These are phyloP conservation scores for Phoma sp. DNA, from an alignment of 2,329 filamentous ascomycete genomes.

Conservation along the genomic window DNA sequence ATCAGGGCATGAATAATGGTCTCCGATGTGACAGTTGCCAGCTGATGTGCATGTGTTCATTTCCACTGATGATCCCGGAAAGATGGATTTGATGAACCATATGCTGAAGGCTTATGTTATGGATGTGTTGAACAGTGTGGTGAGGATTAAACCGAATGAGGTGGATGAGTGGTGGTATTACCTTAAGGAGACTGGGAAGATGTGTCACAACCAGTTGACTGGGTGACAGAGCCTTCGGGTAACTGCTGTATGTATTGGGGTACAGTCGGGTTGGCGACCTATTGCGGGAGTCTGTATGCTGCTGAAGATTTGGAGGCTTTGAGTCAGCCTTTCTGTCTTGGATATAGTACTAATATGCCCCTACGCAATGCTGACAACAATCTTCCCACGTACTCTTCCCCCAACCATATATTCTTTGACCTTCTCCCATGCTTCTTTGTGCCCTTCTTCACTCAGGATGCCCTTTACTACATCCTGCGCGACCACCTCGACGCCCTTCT, in stretches of 20 bases:
- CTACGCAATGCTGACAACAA: conserved; percentile 34
- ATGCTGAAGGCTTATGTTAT: not conserved
- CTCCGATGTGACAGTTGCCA: not conserved
- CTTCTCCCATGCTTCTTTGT: conserved; percentile 34
- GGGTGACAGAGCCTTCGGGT: too few relatives aligned
- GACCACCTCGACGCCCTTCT: conserved; percentile 28
- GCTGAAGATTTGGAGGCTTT: too few relatives aligned
- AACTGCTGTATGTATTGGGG: too few relatives aligned
- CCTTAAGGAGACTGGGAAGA: not conserved
- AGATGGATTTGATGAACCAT: not conserved
- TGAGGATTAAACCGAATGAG: not conserved
- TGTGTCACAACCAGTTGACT: not conserved
- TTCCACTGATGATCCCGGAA: not conserved
- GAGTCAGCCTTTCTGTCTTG: too few relatives aligned
- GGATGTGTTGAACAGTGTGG: not conserved
- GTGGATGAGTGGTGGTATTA: not conserved
- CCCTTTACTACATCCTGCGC: conserved; percentile 41
- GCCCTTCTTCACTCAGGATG: conserved; percentile 27
- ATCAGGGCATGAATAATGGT: not conserved
- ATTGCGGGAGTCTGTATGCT: too few relatives aligned
- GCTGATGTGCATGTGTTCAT: conserved; percentile 1
- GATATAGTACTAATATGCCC: too few relatives aligned
- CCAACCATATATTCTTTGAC: conserved; percentile 33
- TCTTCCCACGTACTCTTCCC: conserved; percentile 41
- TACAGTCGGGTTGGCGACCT: too few relatives aligned